Evolutionary conservation across 2,329 filamentous ascomycete genomes (phyloP), one percentile per base, ranked within the genome.

Genomic region (Pseudocercospora cruenta): DNA sequence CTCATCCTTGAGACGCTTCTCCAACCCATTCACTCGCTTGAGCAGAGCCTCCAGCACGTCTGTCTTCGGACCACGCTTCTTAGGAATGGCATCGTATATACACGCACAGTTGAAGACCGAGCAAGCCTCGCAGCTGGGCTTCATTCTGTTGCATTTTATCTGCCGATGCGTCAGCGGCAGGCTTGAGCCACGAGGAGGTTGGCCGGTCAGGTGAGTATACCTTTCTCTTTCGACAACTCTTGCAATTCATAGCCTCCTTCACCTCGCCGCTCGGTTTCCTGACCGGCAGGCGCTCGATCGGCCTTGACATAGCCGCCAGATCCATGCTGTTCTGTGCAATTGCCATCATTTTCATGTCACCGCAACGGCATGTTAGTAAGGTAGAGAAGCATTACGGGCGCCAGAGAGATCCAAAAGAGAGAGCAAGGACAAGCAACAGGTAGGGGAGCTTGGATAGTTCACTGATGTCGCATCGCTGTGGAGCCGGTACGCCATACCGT

Each of bases 201-300:
- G 58, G 58, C 28, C 28, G 58, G 58, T 60, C 24, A 47, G 36
- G 28, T 57, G 31, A 55, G 54, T 33, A 45, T n/a, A 94, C 92
- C 90, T 96, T 96, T 82, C 93, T 86, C 81, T 96, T 96, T 72
- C 93, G 88, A 83, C 93, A 96, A 64, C 92, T 95, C 80, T 96
- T 96, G 87, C 93, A 96, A 79, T 96, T 96, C 93, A 96, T 96
- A 36, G 91, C 91, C 83, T 96, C 93, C 74, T 91, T 88, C 47
- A 91, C 91, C 78, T 95, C 91, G 73, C 87, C 90, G 79, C 85
- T 88, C 79, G 88, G 83, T 49, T 90, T 88, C 69, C 90, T 88
- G 62, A 89, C 85, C 26, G 91, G 90, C 71, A 94, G 82, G 68
- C 91, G 88, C 80, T 94, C 90, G 78, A 94, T 94, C 28, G 90